Base-by-base conservation (phyloP, 345 rosid genomes). In the Hevea brasiliensis region DNA sequence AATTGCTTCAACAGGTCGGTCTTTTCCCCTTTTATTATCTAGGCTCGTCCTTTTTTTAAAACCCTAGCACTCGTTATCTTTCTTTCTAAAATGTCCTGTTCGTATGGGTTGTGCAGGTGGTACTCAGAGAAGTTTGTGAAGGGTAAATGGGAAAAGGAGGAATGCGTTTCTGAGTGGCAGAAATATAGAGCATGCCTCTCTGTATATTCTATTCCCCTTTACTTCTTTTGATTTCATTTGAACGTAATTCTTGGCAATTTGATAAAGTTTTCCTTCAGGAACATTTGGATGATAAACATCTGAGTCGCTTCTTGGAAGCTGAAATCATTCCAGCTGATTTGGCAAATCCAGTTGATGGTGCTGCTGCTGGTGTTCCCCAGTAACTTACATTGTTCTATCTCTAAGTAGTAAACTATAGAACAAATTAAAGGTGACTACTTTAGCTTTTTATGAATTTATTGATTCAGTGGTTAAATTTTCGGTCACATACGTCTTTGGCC, bases 131-230 rank as follows among this genome's bases (percentile, higher is more conserved):
- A 88, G 75, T 94, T 90, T 32, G 86, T 92, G 20, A 92, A 86
- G 80, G 97, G 96, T 60, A 88, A 84, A 72, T 90, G 97, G 94
- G 89, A 87, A 76, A 88, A 88, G 82, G 87, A 87, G 77, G 96
- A 86, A 54, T 90, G 96, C 68, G 79, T 77, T 54, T 80, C 77
- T 14, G 94, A 92, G 81, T 94, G 96, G 96, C 70, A 86, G 54
- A 88, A 90, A 60, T 92, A 94, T 82, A 84, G 88, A 80, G 89
- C 84, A 50, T 94, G 97, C 76, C 90, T 94, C 63, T 84, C 92
- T 77, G 98, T 94, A 86, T 40, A 44, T 71, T 54, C 51, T 61
- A 63, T 63, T 50, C 65, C 41, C n/a, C 47, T 48, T 55, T 3
- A 24, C 18, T 69, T 21, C 15, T 20, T 35, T 32, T 59, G 14